Conservation (phyloP, 495 filamentous ascomycete genomes). For the Aspergillus olivimuriae region DNA sequence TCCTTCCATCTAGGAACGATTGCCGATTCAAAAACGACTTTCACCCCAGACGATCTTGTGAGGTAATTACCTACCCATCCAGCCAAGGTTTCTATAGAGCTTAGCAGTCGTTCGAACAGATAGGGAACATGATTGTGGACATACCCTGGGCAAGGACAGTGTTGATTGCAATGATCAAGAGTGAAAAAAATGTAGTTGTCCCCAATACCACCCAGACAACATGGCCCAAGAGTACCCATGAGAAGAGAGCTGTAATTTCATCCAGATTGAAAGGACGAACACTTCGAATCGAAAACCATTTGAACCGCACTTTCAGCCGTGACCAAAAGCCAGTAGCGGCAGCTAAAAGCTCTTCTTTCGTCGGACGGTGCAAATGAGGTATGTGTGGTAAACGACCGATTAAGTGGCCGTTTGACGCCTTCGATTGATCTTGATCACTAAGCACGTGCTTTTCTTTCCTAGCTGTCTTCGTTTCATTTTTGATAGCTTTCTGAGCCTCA, state of each 20-base stretch:
- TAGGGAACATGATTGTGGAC: constrained; percentile 9
- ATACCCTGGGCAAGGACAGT: constrained; percentile 92
- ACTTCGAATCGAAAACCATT: constrained; percentile 95
- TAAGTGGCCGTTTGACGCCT: constrained; percentile 39
- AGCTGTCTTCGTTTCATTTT: too few species aligned
- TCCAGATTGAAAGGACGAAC: constrained; percentile 93
- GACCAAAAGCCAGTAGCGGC: constrained; percentile 92
- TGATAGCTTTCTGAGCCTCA: too few species aligned
- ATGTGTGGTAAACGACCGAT: constrained; percentile 61
- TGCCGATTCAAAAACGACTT: constrained; percentile 94
- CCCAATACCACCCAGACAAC: constrained; percentile 90
- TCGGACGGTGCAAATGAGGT: constrained; percentile 73
- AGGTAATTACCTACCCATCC: constrained; percentile 93
- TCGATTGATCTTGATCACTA: constrained; percentile 12
- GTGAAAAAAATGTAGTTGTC: constrained; percentile 94
- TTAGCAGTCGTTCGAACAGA: constrained; percentile 10
- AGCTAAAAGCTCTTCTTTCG: constrained; percentile 86
- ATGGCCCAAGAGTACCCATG: constrained; percentile 91
- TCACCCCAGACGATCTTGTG: constrained; percentile 89
- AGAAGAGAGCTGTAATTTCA: constrained; percentile 90
- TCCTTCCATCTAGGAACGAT: constrained; percentile 94
- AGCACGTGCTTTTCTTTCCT: too few species aligned
- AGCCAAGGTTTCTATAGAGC: constrained; percentile 71
- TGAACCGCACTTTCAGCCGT: constrained; percentile 85
- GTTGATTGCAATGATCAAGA: constrained; percentile 83